Evolutionary conservation across 371 early-diverging fungal genomes (phyloP), one percentile per base, ranked within the genome.

Genomic region (Mortierella sp.): DNA sequence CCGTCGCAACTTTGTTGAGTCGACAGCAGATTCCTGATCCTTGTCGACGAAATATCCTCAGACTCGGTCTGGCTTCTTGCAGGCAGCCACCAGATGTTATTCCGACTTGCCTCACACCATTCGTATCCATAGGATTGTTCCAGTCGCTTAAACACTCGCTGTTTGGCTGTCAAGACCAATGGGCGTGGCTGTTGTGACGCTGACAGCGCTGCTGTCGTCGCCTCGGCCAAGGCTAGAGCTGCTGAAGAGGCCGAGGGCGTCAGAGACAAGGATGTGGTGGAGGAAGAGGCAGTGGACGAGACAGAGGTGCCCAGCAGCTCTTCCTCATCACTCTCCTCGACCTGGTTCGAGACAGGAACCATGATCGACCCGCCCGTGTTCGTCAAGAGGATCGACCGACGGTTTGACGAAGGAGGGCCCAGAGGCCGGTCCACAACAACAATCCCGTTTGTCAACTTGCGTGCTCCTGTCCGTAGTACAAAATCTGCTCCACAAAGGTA

Each of bases 401-500:
- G 51, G 60, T 59, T 66, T 18, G 71, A 56, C 19, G 71, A 61
- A n/a, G 72, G 68, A 11, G 66, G 55, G n/a, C 72, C 77, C 16
- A 76, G 57, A 37, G 77, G 77, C 48, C 77, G 61, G 50, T 77
- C 77, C 19, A 77, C 77, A 16, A 77, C 72, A 12, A 68, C 77
- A 53, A 77, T 68, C 18, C 77, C 77, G 15, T 63, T 62, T 15
- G 61, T 25, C 16, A 77, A 51, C 29, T 77, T 68, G 50, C 64
- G 68, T 68, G 77, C 77, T 56, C 77, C 77, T 18, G 77, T 77
- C 51, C 77, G 60, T 37, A 77, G 64, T 14, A 77, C 77, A 68
- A 77, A 77, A 47, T 77, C 77, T 6, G 77, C 77, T 21, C 77
- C 77, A 62, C 77, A 77, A 56, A 77, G 60, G 69, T 77, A 77